Evolutionary conservation across 768 basidiomycete genomes (phyloP).

Genomic region (Agaricus subrufescens): DNA sequence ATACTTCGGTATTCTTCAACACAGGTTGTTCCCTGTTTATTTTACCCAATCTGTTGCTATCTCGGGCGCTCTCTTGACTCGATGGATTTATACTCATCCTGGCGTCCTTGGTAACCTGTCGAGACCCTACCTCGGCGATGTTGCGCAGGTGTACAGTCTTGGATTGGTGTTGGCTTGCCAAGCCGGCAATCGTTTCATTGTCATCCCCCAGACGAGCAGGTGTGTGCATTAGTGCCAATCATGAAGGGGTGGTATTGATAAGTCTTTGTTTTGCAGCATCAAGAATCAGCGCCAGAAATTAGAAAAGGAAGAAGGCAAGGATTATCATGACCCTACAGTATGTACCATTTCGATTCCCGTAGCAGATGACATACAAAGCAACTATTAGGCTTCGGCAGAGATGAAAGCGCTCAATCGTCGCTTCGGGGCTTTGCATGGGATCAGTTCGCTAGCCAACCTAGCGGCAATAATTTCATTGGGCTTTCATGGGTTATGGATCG

Average conservation of each 20-base stretch:
- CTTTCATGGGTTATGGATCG: slow-evolving; percentile 74
- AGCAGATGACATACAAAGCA: slow-evolving; percentile 1
- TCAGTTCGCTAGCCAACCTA: slow-evolving; percentile 66
- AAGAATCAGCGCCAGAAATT: slow-evolving; percentile 70
- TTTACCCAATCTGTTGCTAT: slow-evolving; percentile 57
- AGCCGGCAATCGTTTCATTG: slow-evolving; percentile 57
- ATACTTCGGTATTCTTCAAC: slow-evolving; percentile 71
- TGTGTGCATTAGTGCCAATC: slow-evolving; percentile 22
- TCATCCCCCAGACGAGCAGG: slow-evolving; percentile 74
- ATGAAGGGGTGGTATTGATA: not conserved
- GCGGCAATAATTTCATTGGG: slow-evolving; percentile 50
- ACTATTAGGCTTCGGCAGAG: slow-evolving; percentile 50
- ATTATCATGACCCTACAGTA: slow-evolving; percentile 62
- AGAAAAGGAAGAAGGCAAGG: slow-evolving; percentile 72
- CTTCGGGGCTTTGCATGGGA: slow-evolving; percentile 65
- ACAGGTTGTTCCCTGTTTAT: slow-evolving; percentile 71
- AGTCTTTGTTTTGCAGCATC: slow-evolving; percentile 35
- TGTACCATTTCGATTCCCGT: slow-evolving; percentile 17
- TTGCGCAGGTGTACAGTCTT: slow-evolving; percentile 60
- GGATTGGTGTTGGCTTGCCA: slow-evolving; percentile 43
- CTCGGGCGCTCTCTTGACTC: slow-evolving; percentile 47
- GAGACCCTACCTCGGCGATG: slow-evolving; percentile 50
- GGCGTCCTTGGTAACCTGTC: slow-evolving; percentile 44
- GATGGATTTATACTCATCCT: slow-evolving; percentile 57
- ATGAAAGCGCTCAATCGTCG: slow-evolving; percentile 67